phyloP scores from a whole-genome alignment of 2,329 filamentous ascomycete genomes.

The Xylaria polymorpha region DNA sequence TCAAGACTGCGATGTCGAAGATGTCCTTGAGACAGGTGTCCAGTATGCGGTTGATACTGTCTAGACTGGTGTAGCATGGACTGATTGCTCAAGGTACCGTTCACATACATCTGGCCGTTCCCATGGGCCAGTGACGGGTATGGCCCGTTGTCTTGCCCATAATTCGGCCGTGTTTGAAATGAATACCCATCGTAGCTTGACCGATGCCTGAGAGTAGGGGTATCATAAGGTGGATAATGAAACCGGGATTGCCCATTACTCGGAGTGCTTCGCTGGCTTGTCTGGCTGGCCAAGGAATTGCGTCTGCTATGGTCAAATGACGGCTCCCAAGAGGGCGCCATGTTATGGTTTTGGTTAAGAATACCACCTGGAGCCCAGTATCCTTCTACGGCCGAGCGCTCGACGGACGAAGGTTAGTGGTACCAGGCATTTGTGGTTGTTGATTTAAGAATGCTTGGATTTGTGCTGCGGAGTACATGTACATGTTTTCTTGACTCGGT shows the following conservation, averaged over 20 bases:
- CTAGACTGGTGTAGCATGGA: slow-evolving; percentile 46
- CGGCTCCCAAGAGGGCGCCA: slow-evolving; percentile 42
- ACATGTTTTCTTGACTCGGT: slow-evolving; percentile 41
- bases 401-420: slow-evolving; percentile 45
- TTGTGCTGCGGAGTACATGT: slow-evolving; percentile 24
- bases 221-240: slow-evolving; percentile 29
- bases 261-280: slow-evolving; percentile 42
- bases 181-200: slow-evolving; percentile 46
- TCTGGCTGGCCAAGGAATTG: slow-evolving; percentile 50
- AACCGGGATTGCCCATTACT: slow-evolving; percentile 36
- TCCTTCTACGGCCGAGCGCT: slow-evolving; percentile 36
- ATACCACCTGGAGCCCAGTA: slow-evolving; percentile 47
- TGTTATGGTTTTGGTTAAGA: slow-evolving; percentile 47
- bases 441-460: slow-evolving; percentile 34
- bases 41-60: slow-evolving; percentile 50
- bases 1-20: slow-evolving; percentile 54
- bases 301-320: slow-evolving; percentile 49
- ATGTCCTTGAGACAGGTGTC: slow-evolving; percentile 53
- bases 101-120: slow-evolving; percentile 42
- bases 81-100: slow-evolving; percentile 47
- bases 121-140: slow-evolving; percentile 41
- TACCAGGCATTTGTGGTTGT: slow-evolving; percentile 40
- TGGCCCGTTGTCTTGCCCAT: slow-evolving; percentile 42
- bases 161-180: slow-evolving; percentile 33
- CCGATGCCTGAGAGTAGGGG: slow-evolving; percentile 40